Evolutionary conservation across 2,329 filamentous ascomycete species (phyloP), one percentile per base, ranked within the genome.

Genomic region (Neospermospora avenae): DNA sequence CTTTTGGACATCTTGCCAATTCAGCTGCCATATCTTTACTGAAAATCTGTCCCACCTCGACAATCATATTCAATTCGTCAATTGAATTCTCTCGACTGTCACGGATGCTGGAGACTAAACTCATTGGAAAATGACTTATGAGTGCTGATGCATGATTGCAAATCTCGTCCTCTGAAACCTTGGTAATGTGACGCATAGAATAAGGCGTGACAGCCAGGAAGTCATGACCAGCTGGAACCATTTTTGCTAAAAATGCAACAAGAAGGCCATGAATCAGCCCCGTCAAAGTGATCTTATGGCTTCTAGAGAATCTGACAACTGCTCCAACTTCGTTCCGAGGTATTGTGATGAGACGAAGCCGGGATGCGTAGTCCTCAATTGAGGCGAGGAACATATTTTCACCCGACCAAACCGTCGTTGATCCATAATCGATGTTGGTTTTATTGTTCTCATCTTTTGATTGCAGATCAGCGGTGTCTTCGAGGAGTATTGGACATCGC

Each of bases 61-160:
- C 14, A 4, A 45, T 35, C 28, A 34, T 18, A 31, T 55, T 39
- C 24, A 55, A 24, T 24, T 55, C 24, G 8, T 53, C 39, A 8
- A 44, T 7, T 1, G 41, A 45, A 1, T 22, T 55, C 8, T 55
- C 53, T 11, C 10, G 25, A 35, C 39, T 55, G n/a, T 39, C 24
- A 24, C 39, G 39, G 11, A 45, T 28, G 6, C 16, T 8, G 6
- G 39, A 55, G 1, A 55, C 24, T 13, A 45, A 14, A 34, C 16
- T 28, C 8, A 18, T 24, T 16, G 39, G 11, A 5, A 55, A 45
- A 11, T 55, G 39, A 34, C 34, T 39, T 20, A 53, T 35, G 7
- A 53, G 49, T 25, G 49, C 49, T 28, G 49, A 53, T n/a, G 49
- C 49, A 41, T 53, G 49, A 18, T 53, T 53, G 24, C 49, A 53